Base-by-base conservation (phyloP, 352 stramenopile species). In the Lagenidium sp. region DNA sequence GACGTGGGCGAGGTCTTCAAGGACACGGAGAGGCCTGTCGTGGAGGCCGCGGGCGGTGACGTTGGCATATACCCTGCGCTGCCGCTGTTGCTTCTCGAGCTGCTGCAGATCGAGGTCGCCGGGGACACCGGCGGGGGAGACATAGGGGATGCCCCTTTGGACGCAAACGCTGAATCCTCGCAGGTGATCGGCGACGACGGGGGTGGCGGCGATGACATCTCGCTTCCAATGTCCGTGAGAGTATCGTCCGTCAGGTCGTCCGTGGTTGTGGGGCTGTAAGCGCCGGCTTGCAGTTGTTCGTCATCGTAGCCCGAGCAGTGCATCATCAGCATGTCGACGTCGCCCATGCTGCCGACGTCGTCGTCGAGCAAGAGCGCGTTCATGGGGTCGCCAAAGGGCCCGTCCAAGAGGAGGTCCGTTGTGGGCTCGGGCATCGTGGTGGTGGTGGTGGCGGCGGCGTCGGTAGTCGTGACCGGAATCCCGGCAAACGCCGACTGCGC, bases 181-280 rank as follows among this genome's bases (percentile, higher is more conserved):
- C 28, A 31, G 24, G 6, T 38, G 15, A 7, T 42, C 36, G 25
- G 68, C 50, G 11, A 62, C 44, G 2, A 16, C 38, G 24, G 66
- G 69, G 19, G 53, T 47, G 65, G 57, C 0, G 69, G 68, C n/a
- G 70, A 77, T 18, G 63, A 60, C 38, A 65, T 47, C 36, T 85
- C 67, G 49, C 63, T 78, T 22, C 44, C 50, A 4, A 51, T 54
- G 45, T 79, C 63, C 16, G 65, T 74, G 24, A 50, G 26, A 15
- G 32, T n/a, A n/a, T n/a, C 51, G 48, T 60, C 62, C 36, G 57
- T 78, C 43, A 65, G 52, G 46, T 72, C 67, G 29, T 80, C 70
- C 3, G 53, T 68, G 32, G 57, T 53, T 32, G 62, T 56, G 20
- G 60, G 63, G 40, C 63, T 78, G 34, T 45, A 48, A 11, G 41